Evolutionary conservation across 75 land plant species (phyloP), one percentile per base, ranked within the genome.

Genomic region (Azolla pinnata): DNA sequence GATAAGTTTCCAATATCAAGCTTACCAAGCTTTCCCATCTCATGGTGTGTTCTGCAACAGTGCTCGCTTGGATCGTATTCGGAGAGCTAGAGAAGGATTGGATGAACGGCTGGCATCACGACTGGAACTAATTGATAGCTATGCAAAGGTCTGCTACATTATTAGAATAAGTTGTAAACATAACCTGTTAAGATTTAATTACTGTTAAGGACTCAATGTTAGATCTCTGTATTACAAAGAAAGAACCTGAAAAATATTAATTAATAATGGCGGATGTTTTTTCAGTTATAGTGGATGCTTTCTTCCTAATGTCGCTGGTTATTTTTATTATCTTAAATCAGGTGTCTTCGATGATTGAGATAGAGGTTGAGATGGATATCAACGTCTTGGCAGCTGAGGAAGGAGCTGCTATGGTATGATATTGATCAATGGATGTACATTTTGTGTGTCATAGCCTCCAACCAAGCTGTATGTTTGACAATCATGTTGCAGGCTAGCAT

Each of bases 291-390:
- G n/a, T n/a, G n/a, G n/a, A n/a, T n/a, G n/a, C n/a, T n/a, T n/a
- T n/a, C n/a, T n/a, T n/a, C n/a, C n/a, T n/a, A n/a, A n/a, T n/a
- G n/a, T n/a, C n/a, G n/a, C n/a, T n/a, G n/a, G n/a, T n/a, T n/a
- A n/a, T n/a, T n/a, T n/a, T n/a, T n/a, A n/a, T n/a, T 9, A 60
- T 59, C 7, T 9, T 52, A 44, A 54, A 16, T 32, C 79, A 92
- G 97, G 79, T 92, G 17, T 78, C 97, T 59, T 88, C 97, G 23
- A 85, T 92, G 93, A 88, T 92, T 64, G 97, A 92, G 74, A 92
- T 92, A 33, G 97, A 92, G 63, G 89, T 92, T 56, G 95, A 92
- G 74, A 80, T 92, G 90, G 97, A 88, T 56, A 53, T 75, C 18
- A 90, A 92, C 77, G 97, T 92, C 58, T 65, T 84, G 64, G 95